Evolutionary conservation across 2,329 filamentous ascomycete species (phyloP).

Genomic region (Aquanectria penicillioides): DNA sequence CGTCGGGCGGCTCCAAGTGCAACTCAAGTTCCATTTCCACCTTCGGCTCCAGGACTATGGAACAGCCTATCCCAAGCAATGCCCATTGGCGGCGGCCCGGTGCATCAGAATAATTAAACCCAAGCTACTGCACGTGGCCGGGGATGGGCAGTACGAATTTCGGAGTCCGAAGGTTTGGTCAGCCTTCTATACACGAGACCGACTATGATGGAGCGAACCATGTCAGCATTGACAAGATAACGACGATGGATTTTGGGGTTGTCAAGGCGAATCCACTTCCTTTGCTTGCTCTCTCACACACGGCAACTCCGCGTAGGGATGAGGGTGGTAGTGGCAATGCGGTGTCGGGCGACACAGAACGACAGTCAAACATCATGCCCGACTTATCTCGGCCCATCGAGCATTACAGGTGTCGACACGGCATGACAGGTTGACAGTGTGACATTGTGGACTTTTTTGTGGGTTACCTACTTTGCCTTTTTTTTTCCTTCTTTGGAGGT

Average conservation of each 20-base stretch:
- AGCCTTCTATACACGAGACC: background rate
- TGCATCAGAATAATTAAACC: background rate
- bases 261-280: too few relatives aligned
- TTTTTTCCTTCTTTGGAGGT: conserved; percentile 14
- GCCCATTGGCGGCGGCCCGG: background rate
- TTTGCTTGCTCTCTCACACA: too few relatives aligned
- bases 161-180: conserved; percentile 1
- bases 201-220: background rate
- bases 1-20: background rate
- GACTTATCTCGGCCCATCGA: background rate
- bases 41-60: background rate
- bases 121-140: conserved; percentile 8
- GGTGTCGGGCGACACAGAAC: too few relatives aligned
- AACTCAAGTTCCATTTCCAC: background rate
- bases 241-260: background rate
- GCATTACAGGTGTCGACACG: too few relatives aligned
- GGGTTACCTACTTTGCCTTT: background rate
- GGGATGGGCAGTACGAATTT: background rate
- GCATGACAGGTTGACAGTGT: too few relatives aligned
- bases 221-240: conserved; percentile 1
- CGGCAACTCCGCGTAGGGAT: too few relatives aligned
- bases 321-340: too few relatives aligned
- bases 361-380: conserved; percentile 6
- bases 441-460: too few relatives aligned
- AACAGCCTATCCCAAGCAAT: background rate